Evolutionary conservation across 1,139 yeast species (phyloP), one percentile per base, ranked within the genome.

Genomic region (Saccharomyces pastorianus): DNA sequence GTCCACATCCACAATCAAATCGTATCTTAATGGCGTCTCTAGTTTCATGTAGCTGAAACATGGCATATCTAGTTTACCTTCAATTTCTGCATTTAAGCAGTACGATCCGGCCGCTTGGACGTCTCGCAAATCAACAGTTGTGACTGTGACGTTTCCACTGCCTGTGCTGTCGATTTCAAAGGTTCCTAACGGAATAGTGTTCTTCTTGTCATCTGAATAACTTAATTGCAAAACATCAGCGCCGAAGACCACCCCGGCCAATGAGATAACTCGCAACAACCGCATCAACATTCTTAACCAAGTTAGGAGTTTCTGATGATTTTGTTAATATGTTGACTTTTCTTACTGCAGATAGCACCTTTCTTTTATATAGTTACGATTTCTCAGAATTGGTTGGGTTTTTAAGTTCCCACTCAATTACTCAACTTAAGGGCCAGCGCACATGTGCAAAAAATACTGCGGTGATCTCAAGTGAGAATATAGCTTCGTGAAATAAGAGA

Each of bases 1-100:
- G 27, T 55, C 53, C 8, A 60, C 54, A 6, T 58, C 60, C n/a
- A 58, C 28, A 2, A 26, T 49, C 50, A 42, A 23, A 14, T 55
- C 14, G 42, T 47, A 47, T 8, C 11, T 42, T 47, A 31, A 29
- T 31, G 50, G 50, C 3, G 47, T 17, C 17, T 29, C 31, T 2
- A 51, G 46, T 7, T 31, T 27, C 44, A 47, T n/a, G 47, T 51
- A 51, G n/a, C 42, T 25, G 31, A 51, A 51, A 38, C 53, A 51
- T 20, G 49, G 49, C 47, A 42, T 14, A 46, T 46, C 17, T 34
- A 29, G 38, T 28, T 28, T 14, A 14, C 28, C 25, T 17, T 20
- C 26, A 14, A 31, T 20, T n/a, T 32, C 26, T 6, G 49, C 52
- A 20, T 48, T 46, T 13, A 50, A 46, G 14, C 53, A 47, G 48